Percentiles rank a stretch among this genome's conserved stretches.
phyloP scores from a whole-genome alignment of 2,329 filamentous ascomycete species.

The Pyricularia sp. region DNA sequence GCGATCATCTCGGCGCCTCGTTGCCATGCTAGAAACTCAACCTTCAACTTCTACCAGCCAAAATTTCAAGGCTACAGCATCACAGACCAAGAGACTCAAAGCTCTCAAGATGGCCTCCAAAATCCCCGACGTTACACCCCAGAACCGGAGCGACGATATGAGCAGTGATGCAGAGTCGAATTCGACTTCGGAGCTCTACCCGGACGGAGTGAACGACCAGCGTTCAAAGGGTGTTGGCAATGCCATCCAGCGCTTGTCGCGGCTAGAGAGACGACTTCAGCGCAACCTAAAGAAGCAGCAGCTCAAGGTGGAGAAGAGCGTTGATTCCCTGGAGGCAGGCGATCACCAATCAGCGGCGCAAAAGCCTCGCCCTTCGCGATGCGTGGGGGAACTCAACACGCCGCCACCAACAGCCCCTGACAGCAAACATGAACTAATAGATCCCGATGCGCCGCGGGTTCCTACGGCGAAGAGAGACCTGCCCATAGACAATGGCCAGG shows the following conservation, averaged over 20 bases:
- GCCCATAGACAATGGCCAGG: constrained; percentile 11
- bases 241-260: constrained; percentile 33
- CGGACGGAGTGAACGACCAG: constrained; percentile 1
- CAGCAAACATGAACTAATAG: not conserved
- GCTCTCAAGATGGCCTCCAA: not conserved
- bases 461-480: constrained; percentile 4
- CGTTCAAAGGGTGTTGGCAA: constrained; percentile 22
- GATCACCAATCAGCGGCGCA: no score
- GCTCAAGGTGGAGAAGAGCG: constrained; percentile 32
- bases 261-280: constrained; percentile 39
- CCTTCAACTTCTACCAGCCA: not conserved
- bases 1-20: not conserved
- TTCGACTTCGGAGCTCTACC: not conserved
- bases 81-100: not conserved
- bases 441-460: not conserved
- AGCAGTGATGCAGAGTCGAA: not conserved
- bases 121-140: not conserved
- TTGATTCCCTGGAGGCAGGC: constrained; percentile 12
- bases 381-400: not conserved
- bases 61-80: not conserved
- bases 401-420: not conserved
- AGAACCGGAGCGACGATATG: not conserved
- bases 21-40: not conserved
- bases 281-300: constrained; percentile 35
- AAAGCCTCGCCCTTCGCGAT: not conserved